Base-by-base conservation (phyloP, 192 early-diverging fungal genomes). In the Entomortierella beljakovae region DNA sequence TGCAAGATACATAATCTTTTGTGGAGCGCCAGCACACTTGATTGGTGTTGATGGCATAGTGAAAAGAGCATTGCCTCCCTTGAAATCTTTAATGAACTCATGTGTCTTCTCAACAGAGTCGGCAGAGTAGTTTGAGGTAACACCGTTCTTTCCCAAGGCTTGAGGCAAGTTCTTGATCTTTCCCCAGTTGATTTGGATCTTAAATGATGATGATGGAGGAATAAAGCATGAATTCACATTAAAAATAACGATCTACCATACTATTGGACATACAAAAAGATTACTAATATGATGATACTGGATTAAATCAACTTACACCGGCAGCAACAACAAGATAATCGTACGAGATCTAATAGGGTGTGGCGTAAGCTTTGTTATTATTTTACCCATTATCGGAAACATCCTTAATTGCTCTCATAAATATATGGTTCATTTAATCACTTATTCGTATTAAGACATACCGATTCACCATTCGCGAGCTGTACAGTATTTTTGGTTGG, bases 1-100 rank as follows among this genome's bases (percentile, higher is more conserved):
- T 23, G 93, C 92, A 42, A 96, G 85, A 69, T 94, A 96, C 29
- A 91, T 89, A 37, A 95, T 94, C 86, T 96, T 96, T 77, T 92
- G 91, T 31, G 95, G 94, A 0, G 94, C 95, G 46, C 95, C 95
- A 20, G 94, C 92, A 66, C 94, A 96, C 83, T 96, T 96, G 80
- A 95, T 89, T 10, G 95, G 94, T 15, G 93, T 92, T 32, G 87
- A 85, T 31, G 95, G 95, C 88, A 95, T 93, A 23, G 95, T 96
- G 72, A 96, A 96, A 46, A 96, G 76, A 16, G 95, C 95, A 55
- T 89, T 91, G n/a, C 90, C 90, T 20, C 90, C 91, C 65, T 86
- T 87, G 61, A 93, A 89, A 16, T 83, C 73, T 69, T 89, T 83
- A 60, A 96, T 77, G 35, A 93, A 93, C 64, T 92, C 87, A 57